Conservation (phyloP, 805 yeast species). For the Isabelozyma gotoi region DNA sequence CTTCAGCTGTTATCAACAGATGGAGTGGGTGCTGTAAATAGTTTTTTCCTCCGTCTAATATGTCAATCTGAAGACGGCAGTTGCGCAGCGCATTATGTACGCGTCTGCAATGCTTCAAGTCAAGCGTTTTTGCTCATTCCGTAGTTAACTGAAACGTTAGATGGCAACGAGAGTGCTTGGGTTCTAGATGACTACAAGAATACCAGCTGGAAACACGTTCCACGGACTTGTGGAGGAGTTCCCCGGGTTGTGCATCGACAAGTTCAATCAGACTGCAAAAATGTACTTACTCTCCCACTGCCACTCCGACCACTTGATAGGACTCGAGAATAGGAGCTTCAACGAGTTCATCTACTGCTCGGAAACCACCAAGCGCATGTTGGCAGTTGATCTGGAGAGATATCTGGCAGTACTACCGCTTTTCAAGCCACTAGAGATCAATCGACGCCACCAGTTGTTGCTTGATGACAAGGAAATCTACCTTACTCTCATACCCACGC, state of each 20-base stretch:
- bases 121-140: not conserved
- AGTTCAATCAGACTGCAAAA: slow-evolving; percentile 22
- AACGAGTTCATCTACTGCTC: slow-evolving; percentile 50
- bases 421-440: slow-evolving; percentile 17
- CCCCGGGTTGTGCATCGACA: slow-evolving; percentile 45
- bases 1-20: too few relatives aligned
- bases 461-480: slow-evolving; percentile 16
- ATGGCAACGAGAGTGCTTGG: too few relatives aligned
- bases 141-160: too few relatives aligned
- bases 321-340: slow-evolving; percentile 40
- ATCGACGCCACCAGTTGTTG: slow-evolving; percentile 17
- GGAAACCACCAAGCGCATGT: slow-evolving; percentile 22
- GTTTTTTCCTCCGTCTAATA: not conserved
- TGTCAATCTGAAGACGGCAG: not conserved
- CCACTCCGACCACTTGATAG: slow-evolving; percentile 55
- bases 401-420: slow-evolving; percentile 15
- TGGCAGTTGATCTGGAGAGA: slow-evolving; percentile 17
- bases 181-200: too few relatives aligned
- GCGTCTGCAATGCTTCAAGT: not conserved
- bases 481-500: slow-evolving; percentile 46
- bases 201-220: slow-evolving; percentile 25
- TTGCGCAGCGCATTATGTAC: not conserved
- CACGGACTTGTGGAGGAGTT: slow-evolving; percentile 47
- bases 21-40: too few relatives aligned
- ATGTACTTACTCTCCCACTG: slow-evolving; percentile 47